phyloP scores from a whole-genome alignment of 1,139 yeast genomes.

The Spathaspora jeffriesii region DNA sequence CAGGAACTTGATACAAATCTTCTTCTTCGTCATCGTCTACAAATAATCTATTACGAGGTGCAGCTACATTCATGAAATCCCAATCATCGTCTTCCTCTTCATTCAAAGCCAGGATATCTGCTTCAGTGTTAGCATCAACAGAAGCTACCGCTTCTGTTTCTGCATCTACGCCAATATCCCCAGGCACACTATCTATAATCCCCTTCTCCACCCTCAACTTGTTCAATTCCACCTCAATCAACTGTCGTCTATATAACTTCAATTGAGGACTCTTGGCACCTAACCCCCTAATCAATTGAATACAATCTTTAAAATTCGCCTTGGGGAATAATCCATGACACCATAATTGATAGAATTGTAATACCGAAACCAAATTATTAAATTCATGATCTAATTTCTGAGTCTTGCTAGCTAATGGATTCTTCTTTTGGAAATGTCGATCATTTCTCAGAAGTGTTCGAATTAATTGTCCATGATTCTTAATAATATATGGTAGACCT shows the following conservation, averaged over 20 bases:
- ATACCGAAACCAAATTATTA: slow-evolving; percentile 42
- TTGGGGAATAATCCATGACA: slow-evolving; percentile 80
- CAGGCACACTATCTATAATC: slow-evolving; percentile 20
- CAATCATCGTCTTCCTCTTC: slow-evolving; percentile 20
- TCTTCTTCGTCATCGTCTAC: slow-evolving; percentile 19
- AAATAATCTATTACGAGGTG: slow-evolving; percentile 8
- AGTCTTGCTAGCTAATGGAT: slow-evolving; percentile 1
- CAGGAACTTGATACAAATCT: slow-evolving; percentile 17
- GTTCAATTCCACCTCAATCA: slow-evolving; percentile 34
- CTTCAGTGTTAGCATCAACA: no score
- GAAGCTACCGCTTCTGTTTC: neutral
- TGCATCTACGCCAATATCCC: neutral
- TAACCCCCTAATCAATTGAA: slow-evolving; percentile 32
- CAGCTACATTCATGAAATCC: slow-evolving; percentile 7
- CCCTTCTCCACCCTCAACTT: slow-evolving; percentile 36
- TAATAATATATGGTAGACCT: slow-evolving; percentile 50
- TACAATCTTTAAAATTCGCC: slow-evolving; percentile 70
- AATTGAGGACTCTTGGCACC: slow-evolving; percentile 34
- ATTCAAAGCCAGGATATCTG: slow-evolving; percentile 17
- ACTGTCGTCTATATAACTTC: slow-evolving; percentile 35
- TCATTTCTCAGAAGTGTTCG: slow-evolving; percentile 31
- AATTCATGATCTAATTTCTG: slow-evolving; percentile 39
- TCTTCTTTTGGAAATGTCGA: slow-evolving; percentile 18
- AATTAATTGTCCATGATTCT: slow-evolving; percentile 36
- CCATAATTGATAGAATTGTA: slow-evolving; percentile 81